Conservation (phyloP, 345 rosid species). For the Microthlaspi erraticum region DNA sequence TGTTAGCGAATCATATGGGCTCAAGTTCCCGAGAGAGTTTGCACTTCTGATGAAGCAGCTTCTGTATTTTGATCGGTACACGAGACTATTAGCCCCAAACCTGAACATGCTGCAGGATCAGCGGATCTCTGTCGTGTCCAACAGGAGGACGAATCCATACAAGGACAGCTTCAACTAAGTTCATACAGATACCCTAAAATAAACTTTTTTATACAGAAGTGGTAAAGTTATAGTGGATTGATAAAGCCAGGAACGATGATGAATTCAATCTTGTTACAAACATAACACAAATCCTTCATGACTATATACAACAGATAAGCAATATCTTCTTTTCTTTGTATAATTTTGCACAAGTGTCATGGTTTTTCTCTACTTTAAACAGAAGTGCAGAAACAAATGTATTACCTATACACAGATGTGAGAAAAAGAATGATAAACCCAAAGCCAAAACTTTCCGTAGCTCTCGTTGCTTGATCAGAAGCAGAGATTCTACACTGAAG, state of each 20-base stretch:
- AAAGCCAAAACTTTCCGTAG: conserved; percentile 37
- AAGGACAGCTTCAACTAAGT: conserved; percentile 54
- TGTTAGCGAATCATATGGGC: conserved; percentile 89
- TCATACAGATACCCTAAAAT: conserved; percentile 16
- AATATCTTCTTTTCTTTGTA: conserved; percentile 6
- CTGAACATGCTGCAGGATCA: conserved; percentile 98
- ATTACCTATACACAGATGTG: conserved; percentile 42
- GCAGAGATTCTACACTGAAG: conserved; percentile 37
- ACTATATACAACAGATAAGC: conserved; percentile 27
- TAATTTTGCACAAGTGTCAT: conserved; percentile 37
- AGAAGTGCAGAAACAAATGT: conserved; percentile 34
- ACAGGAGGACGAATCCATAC: conserved; percentile 56
- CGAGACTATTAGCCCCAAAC: conserved; percentile 86
- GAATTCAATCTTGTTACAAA: conserved; percentile 38
- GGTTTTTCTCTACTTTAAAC: conserved; percentile 24
- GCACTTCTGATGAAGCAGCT: conserved; percentile 99
- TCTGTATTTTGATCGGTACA: conserved; percentile 92
- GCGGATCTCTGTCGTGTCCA: conserved; percentile 77
- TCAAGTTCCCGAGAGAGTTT: conserved; percentile 88
- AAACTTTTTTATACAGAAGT: background rate
- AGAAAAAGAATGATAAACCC: conserved; percentile 37
- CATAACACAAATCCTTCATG: conserved; percentile 18
- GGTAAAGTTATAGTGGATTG: conserved; percentile 22
- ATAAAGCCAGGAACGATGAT: conserved; percentile 29
- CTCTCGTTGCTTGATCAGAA: conserved; percentile 32